Evolutionary conservation across 2,329 filamentous ascomycete species (phyloP).

Genomic region (Colletotrichum siamense): DNA sequence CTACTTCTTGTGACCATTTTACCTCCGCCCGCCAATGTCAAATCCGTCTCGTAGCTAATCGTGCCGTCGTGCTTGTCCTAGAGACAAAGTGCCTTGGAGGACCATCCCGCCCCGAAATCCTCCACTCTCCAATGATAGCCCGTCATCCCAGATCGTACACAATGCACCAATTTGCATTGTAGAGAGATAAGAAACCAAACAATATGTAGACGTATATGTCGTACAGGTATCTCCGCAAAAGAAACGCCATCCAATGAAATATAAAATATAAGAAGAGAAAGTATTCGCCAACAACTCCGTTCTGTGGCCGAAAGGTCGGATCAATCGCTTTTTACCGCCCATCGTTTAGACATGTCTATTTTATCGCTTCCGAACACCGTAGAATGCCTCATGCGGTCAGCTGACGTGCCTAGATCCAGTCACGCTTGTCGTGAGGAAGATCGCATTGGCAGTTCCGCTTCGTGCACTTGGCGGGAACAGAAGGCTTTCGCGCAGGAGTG

Average conservation of each 20-base stretch:
- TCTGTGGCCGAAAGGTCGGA: neutral
- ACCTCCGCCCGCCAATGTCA: neutral
- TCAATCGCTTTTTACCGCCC: constrained; percentile 19
- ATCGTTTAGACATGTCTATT: constrained; percentile 11
- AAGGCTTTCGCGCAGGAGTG: constrained; percentile 2
- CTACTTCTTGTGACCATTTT: neutral
- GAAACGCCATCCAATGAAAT: constrained; percentile 21
- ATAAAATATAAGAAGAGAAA: constrained; percentile 23
- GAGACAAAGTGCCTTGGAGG: neutral
- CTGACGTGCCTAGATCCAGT: constrained; percentile 32
- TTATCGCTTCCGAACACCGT: constrained; percentile 20
- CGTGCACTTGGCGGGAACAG: constrained; percentile 11
- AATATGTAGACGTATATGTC: constrained; percentile 22
- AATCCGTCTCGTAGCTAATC: constrained; percentile 3
- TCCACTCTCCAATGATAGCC: neutral
- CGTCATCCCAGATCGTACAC: neutral
- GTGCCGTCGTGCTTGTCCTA: neutral
- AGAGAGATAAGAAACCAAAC: constrained; percentile 14
- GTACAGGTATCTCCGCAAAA: constrained; percentile 23
- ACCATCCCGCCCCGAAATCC: neutral
- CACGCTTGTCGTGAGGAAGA: constrained; percentile 25
- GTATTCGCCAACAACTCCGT: constrained; percentile 19
- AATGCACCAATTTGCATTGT: neutral
- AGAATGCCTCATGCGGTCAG: constrained; percentile 21
- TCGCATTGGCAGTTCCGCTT: constrained; percentile 23